phyloP scores from a whole-genome alignment of 805 yeast genomes.

The Yarrowia divulgata region DNA sequence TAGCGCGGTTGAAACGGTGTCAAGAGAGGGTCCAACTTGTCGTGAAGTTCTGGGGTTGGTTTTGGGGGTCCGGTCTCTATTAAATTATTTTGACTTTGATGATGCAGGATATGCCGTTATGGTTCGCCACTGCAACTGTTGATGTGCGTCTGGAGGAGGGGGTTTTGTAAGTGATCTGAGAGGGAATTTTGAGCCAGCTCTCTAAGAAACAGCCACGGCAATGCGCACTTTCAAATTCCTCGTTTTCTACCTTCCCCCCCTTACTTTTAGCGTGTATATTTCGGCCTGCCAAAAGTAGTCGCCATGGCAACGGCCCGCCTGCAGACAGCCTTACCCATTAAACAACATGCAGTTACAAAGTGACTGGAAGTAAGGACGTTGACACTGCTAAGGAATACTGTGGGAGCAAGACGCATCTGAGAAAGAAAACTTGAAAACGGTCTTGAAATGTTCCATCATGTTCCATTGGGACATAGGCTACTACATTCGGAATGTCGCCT shows the following conservation, averaged over 20 bases:
- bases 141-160: not conserved
- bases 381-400: not conserved
- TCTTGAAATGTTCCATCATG: not conserved
- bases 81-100: conserved; percentile 8
- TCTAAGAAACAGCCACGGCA: no score
- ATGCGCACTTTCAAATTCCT: no score
- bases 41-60: not conserved
- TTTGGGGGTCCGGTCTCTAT: not conserved
- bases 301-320: conserved; percentile 14
- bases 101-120: conserved; percentile 13
- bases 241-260: no score
- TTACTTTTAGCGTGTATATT: no score
- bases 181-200: not conserved
- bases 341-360: not conserved
- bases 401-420: no score
- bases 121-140: conserved; percentile 19
- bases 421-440: no score
- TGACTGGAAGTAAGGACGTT: no score
- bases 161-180: not conserved
- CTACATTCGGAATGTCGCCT: not conserved
- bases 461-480: not conserved
- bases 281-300: not conserved
- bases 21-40: not conserved
- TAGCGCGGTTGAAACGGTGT: not conserved
- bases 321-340: not conserved